phyloP scores from a whole-genome alignment of 2,329 filamentous ascomycete species.

The Dactylonectria macrodidyma region DNA sequence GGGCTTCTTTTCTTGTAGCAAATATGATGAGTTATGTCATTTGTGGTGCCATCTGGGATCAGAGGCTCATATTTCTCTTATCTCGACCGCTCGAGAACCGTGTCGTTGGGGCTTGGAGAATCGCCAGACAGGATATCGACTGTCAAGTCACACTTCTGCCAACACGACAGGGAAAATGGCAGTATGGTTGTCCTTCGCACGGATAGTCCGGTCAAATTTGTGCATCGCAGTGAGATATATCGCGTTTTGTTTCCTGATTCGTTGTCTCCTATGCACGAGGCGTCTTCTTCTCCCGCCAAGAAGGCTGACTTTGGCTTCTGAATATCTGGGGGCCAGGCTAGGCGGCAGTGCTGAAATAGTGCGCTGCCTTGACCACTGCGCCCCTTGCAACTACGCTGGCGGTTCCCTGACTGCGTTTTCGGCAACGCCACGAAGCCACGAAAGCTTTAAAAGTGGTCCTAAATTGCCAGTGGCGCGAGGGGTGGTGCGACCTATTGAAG shows the following conservation, averaged over 20 bases:
- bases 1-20: neutral
- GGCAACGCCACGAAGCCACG: neutral
- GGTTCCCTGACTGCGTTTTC: neutral
- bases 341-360: conserved; percentile 27
- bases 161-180: conserved; percentile 1
- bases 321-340: neutral
- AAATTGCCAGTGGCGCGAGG: neutral
- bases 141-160: conserved; percentile 10
- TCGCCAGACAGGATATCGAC: conserved; percentile 3
- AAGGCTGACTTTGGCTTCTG: neutral
- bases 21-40: neutral
- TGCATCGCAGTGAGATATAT: neutral
- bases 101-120: neutral
- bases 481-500: neutral
- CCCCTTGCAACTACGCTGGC: conserved; percentile 10
- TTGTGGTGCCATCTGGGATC: neutral
- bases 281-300: neutral
- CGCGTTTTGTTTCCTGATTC: neutral
- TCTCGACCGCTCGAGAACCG: neutral
- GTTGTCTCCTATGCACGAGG: neutral
- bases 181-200: neutral
- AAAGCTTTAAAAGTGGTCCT: neutral
- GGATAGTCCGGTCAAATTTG: neutral
- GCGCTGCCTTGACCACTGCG: conserved; percentile 14
- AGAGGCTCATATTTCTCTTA: neutral